Evolutionary conservation across 2,329 filamentous ascomycete species (phyloP), one percentile per base, ranked within the genome.

Genomic region (Dactylellina leptospora): DNA sequence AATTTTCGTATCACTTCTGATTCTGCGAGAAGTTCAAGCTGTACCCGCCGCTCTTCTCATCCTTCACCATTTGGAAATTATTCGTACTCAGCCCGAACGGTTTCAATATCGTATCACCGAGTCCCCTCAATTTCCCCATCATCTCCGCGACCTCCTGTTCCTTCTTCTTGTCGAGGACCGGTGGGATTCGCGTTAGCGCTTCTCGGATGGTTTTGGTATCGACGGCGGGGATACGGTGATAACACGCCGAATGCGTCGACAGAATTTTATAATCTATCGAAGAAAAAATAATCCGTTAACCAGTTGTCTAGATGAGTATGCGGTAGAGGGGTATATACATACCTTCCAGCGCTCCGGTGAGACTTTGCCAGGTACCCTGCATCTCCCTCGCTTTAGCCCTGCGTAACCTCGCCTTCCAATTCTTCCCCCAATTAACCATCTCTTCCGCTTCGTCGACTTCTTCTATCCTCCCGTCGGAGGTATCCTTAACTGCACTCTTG

Each of bases 21-120:
- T 78, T 78, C 76, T 86, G 84, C 42, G 85, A 83, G 77, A 97
- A 96, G 75, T 93, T 93, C 88, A 99, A 90, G 80, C 90, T 96
- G 81, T 97, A 97, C 0, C 92, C 93, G 0, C 95, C 95, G 0
- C 88, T 90, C 74, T 89, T 89, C 77, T 93, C 90, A 78, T 97
- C 93, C 80, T 97, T 91, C 25, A 90, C 87, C 84, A 97, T 96
- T 74, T 96, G 88, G 78, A 99, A 97, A 79, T 96, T 96, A 47
- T 96, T 89, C 9, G 95, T 97, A 69, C 90, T 96, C 75, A 99
- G 81, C 0, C 95, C 95, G 82, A 97, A 97, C 0, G 93, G 93
- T 78, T 90, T 96, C 54, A 99, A 79, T 13, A 99, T 87, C 0
- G 92, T 92, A 78, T 99, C 96, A 0, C 95, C 95, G 71, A 99